Base-by-base conservation (phyloP, 805 yeast genomes). In the Pichia thaimueangensis region DNA sequence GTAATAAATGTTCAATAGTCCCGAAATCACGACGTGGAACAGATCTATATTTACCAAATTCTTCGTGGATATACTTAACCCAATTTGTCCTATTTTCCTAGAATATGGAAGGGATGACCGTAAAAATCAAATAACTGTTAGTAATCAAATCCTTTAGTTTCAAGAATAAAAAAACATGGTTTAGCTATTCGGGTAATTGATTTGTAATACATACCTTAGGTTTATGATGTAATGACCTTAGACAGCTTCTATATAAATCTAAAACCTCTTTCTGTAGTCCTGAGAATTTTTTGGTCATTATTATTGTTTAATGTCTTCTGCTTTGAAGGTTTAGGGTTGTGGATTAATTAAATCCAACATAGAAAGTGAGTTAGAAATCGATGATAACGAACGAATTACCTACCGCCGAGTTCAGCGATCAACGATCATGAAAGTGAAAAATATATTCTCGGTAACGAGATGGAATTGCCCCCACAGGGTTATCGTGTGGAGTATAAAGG, bases 1-100 rank as follows among this genome's bases (percentile, higher is more conserved):
- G 69, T 31, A 89, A 61, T 30, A 91, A 68, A 62, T 89, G 88
- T 58, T 89, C 97, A 34, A 89, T 78, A 1, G 95, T 83, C 34
- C 82, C 71, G 59, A 89, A 89, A 50, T 86, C 95, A 52, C 85
- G 82, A 59, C 83, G 80, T 29, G 83, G 77, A 10, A 89, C 62
- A 24, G 59, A 52, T 38, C 68, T 64, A 57, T 79, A 68, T 51
- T 78, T 77, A 13, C 56, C 64, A 59, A 89, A 91, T 56, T 86
- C 91, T n/a, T 47, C 38, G 49, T 63, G 69, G 7, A 64, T 51
- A 34, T 55, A 64, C 11, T 35, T 42, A 6, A 53, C 36, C 69
- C 69, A 65, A 42, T 64, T 57, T 4, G 41, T 32, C 27, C 60
- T 52, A 25, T 56, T 57, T 20, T 60, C 60, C 63, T 62, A 25